Evolutionary conservation across 1,284 basidiomycete species (phyloP).

Genomic region (Caloboletus inedulis): DNA sequence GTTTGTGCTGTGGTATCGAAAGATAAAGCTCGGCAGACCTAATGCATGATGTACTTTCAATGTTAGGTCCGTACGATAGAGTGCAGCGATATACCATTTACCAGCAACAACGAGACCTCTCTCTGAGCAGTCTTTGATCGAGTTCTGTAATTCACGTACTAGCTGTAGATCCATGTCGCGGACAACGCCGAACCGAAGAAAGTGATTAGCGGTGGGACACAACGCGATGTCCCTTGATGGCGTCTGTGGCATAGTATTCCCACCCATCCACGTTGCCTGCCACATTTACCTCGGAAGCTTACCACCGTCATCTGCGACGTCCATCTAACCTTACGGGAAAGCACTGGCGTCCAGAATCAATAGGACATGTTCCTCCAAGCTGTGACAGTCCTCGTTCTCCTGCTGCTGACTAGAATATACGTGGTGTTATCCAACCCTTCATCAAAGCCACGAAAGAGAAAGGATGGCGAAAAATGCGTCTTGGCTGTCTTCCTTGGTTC

Average conservation of each 20-base stretch:
- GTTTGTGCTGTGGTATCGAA: conserved; percentile 52
- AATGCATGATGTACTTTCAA: conserved; percentile 10
- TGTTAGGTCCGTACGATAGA: conserved; percentile 12
- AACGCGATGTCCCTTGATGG: neutral
- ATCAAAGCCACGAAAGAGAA: conserved; percentile 16
- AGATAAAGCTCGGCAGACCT: conserved; percentile 76
- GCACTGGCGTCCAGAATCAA: neutral
- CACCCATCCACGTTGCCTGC: conserved; percentile 17
- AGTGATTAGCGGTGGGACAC: neutral
- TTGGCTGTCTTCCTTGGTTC: conserved; percentile 62
- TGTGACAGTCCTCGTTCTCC: conserved; percentile 5
- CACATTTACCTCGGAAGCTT: neutral
- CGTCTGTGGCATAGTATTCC: conserved; percentile 12
- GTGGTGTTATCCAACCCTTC: conserved; percentile 14
- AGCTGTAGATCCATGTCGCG: conserved; percentile 32
- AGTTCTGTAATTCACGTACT: conserved; percentile 47
- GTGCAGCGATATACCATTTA: conserved; percentile 58
- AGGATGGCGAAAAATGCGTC: conserved; percentile 32
- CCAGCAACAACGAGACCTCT: conserved; percentile 58
- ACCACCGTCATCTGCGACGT: no score
- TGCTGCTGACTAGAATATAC: conserved; percentile 22
- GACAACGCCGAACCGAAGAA: neutral
- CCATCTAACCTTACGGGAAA: neutral
- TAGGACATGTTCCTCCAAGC: conserved; percentile 20
- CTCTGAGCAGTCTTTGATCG: conserved; percentile 59